These are phyloP conservation scores for Orychophragmus violaceus DNA, from an alignment of 345 rosid genomes.

Conservation along the genomic window DNA sequence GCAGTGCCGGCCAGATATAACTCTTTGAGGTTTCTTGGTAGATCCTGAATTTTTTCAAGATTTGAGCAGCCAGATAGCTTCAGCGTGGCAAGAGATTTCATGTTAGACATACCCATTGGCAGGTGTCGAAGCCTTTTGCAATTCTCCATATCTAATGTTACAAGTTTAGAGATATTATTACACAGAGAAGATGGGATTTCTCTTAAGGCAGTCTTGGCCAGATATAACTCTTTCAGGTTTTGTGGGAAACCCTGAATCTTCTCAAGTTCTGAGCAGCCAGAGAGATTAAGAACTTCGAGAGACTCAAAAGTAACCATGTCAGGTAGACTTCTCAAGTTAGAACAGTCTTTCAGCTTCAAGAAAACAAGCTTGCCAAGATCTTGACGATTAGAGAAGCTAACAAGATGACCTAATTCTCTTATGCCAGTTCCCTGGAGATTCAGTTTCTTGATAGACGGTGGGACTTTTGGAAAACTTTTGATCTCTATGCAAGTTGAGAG, in stretches of 20 bases:
- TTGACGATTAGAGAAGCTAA: not conserved
- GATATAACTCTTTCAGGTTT: not conserved
- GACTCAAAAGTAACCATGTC: not conserved
- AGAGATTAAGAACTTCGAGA: not conserved
- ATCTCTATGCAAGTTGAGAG: constrained; percentile 1
- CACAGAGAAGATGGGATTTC: not conserved
- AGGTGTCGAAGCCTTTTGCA: not conserved
- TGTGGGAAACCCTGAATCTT: not conserved
- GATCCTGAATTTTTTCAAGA: not conserved
- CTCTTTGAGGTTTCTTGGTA: not conserved
- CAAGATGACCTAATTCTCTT: not conserved
- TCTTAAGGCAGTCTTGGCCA: not conserved
- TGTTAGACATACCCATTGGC: not conserved
- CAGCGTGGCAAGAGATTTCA: constrained; percentile 6
- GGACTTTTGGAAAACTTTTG: not conserved
- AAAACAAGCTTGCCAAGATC: not conserved
- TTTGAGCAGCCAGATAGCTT: constrained; percentile 6
- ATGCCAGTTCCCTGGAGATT: constrained; percentile 8
- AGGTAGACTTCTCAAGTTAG: not conserved
- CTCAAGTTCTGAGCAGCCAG: not conserved
- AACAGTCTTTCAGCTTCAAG: constrained; percentile 2
- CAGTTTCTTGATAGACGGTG: not conserved
- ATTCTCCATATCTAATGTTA: not conserved
- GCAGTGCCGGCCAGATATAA: not conserved
- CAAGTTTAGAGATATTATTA: not conserved